Evolutionary conservation across 2,329 filamentous ascomycete genomes (phyloP).

Genomic region (Penicillium fuscoglaucum): DNA sequence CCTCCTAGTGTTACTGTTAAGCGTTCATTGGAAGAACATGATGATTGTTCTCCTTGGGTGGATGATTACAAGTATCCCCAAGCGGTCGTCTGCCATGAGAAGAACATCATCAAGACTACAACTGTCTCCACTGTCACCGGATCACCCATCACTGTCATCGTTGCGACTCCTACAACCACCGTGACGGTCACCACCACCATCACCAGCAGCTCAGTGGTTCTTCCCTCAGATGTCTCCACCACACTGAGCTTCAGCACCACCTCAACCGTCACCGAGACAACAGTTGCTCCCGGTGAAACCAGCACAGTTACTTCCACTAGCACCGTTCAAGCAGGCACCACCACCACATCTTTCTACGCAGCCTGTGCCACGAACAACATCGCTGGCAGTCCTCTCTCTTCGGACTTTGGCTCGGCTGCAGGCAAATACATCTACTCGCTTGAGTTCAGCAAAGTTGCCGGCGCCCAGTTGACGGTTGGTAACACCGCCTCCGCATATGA

Average conservation of each 20-base stretch:
- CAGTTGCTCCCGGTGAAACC: background rate
- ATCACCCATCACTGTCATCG: background rate
- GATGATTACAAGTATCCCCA: constrained; percentile 11
- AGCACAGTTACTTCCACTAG: background rate
- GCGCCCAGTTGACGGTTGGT: background rate
- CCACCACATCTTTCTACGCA: constrained; percentile 1
- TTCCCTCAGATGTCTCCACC: constrained; percentile 12
- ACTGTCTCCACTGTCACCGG: constrained; percentile 4
- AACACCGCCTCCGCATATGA: background rate
- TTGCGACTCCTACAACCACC: constrained; percentile 1
- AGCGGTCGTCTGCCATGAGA: constrained; percentile 9
- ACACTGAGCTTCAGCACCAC: constrained; percentile 12
- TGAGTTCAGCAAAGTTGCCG: background rate
- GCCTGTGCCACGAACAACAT: constrained; percentile 14
- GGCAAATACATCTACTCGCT: background rate
- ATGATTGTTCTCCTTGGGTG: background rate
- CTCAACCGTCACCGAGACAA: constrained; percentile 8
- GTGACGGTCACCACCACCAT: constrained; percentile 8
- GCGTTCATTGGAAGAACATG: background rate
- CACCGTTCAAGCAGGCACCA: background rate
- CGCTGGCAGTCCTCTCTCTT: constrained; percentile 5
- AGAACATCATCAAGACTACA: constrained; percentile 7
- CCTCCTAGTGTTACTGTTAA: constrained; percentile 3
- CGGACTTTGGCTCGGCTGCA: constrained; percentile 1
- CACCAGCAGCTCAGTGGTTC: constrained; percentile 4